Evolutionary conservation across 768 basidiomycete genomes (phyloP).

Genomic region (Lyophyllum shimeji): DNA sequence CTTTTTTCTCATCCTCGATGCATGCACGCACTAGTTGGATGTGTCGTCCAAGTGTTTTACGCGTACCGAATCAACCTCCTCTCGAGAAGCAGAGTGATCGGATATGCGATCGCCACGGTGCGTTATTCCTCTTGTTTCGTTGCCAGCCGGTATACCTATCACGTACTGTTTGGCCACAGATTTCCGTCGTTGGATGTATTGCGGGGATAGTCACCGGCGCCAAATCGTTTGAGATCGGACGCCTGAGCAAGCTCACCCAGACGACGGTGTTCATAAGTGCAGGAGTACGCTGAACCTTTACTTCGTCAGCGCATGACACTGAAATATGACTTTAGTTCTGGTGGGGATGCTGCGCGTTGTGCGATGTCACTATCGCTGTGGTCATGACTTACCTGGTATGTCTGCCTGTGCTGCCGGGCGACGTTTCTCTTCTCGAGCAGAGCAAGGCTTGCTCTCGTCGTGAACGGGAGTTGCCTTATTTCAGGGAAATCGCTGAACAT

Average conservation of each 20-base stretch:
- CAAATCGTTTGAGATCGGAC: constrained; percentile 19
- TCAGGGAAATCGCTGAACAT: background rate
- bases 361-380: constrained; percentile 26
- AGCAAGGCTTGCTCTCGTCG: background rate
- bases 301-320: background rate
- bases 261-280: constrained; percentile 19
- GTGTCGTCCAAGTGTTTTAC: constrained; percentile 31
- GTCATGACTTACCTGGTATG: constrained; percentile 27
- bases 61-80: constrained; percentile 32
- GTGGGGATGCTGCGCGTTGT: constrained; percentile 25
- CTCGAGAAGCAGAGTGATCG: constrained; percentile 20
- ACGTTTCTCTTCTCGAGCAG: background rate
- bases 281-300: constrained; percentile 8
- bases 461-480: background rate
- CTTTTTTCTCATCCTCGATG: background rate
- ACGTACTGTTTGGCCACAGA: constrained; percentile 1
- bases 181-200: constrained; percentile 17
- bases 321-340: constrained; percentile 13
- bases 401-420: background rate
- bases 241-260: constrained; percentile 18
- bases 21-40: constrained; percentile 22
- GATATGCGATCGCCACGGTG: constrained; percentile 17
- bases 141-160: background rate
- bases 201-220: constrained; percentile 21
- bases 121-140: background rate